These are phyloP conservation scores for Poronia punctata DNA, from an alignment of 495 filamentous ascomycete species.

Conservation along the genomic window DNA sequence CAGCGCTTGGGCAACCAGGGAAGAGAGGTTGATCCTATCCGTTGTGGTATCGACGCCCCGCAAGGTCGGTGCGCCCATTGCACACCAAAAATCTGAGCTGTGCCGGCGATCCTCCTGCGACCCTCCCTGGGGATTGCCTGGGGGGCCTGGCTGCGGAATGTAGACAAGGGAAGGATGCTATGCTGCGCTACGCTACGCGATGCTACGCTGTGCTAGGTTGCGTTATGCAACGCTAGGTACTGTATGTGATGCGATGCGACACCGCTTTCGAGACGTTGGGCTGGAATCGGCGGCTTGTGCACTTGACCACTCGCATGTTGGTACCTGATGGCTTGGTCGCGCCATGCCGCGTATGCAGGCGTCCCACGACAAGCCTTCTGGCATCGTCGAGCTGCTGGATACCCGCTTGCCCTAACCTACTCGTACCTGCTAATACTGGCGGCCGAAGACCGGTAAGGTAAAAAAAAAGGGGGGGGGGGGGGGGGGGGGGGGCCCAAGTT, in stretches of 20 bases:
- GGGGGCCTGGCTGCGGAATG: slow-evolving; percentile 24
- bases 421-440: too few relatives aligned
- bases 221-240: slow-evolving; percentile 16
- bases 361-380: background rate
- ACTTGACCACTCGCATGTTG: slow-evolving; percentile 20
- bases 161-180: slow-evolving; percentile 20
- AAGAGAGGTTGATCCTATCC: slow-evolving; percentile 5
- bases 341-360: slow-evolving; percentile 4
- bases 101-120: slow-evolving; percentile 29
- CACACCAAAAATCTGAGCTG: slow-evolving; percentile 19
- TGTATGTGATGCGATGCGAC: slow-evolving; percentile 25
- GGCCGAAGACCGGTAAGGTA: too few relatives aligned
- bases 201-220: too few relatives aligned
- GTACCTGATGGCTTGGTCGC: slow-evolving; percentile 27
- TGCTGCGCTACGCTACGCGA: too few relatives aligned
- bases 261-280: slow-evolving; percentile 24
- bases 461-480: too few relatives aligned
- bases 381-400: background rate
- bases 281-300: slow-evolving; percentile 19
- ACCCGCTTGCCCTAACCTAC: background rate
- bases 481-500: too few relatives aligned
- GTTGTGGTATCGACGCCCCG: slow-evolving; percentile 5
- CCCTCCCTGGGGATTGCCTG: too few relatives aligned
- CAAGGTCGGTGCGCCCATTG: too few relatives aligned
- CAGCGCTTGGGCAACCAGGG: slow-evolving; percentile 9